Evolutionary conservation across 768 basidiomycete species (phyloP), one percentile per base, ranked within the genome.

Genomic region (Dentipellis fragilis): DNA sequence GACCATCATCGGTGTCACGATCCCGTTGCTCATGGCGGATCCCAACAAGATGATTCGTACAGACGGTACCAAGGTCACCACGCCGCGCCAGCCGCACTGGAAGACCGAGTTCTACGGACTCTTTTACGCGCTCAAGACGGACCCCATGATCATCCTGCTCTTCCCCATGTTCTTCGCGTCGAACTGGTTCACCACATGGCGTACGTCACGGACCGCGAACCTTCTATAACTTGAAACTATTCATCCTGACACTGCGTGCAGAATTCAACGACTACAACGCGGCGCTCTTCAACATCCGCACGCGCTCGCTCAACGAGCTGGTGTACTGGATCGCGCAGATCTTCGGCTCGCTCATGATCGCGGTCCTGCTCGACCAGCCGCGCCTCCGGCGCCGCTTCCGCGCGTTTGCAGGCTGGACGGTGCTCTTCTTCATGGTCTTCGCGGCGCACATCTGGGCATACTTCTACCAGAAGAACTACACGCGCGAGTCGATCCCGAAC

Each of bases 121-220:
- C 22, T 89, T 76, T 69, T 59, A 84, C 48, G 79, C 84, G 2
- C 72, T 93, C 46, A 76, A 71, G 55, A 83, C 78, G 11, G 89
- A 92, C 63, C 87, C 85, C 0, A 73, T 76, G 70, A 80, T 93
- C 62, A 57, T 89, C 16, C 70, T 89, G 4, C 75, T 91, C 17
- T 87, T 92, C 73, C 89, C 89, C 10, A 87, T 91, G 84, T 90
- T 90, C 69, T 80, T 89, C 54, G 80, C 85, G 8, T 85, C 83
- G 45, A 90, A 90, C 67, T 90, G 85, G 79, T 89, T 89, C 70
- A 89, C 89, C 65, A 84, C 88, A 2, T 90, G 85, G 85, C 87
- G 86, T 87, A 57, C 63, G 83, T 68, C 42, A 3, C 17, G 9
- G 35, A 39, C 9, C 16, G 23, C n/a, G 2, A 67, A n/a, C 12